A percentile compares a stretch with the other conserved stretches of the same genome.
Evolutionary conservation across 257 asterid species (phyloP).

Genomic region (Salvia splendens): DNA sequence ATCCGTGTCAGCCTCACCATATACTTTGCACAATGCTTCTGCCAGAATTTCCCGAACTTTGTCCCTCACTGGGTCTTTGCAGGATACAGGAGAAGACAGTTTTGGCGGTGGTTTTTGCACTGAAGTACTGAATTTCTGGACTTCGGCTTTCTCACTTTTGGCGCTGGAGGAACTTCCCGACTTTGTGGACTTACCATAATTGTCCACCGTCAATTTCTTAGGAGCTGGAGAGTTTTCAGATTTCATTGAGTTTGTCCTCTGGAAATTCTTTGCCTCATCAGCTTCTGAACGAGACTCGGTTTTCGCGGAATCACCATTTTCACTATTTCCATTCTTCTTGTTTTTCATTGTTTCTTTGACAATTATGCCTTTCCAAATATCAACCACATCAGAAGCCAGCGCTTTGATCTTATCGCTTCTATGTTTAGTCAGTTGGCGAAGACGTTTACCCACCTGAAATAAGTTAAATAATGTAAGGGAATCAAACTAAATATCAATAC

Average conservation of each 20-base stretch:
- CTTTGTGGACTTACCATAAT: slow-evolving; percentile 38
- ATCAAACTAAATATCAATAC: background rate
- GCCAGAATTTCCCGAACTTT: slow-evolving; percentile 55
- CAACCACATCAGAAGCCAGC: slow-evolving; percentile 79
- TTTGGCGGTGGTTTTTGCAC: slow-evolving; percentile 46
- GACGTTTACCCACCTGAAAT: slow-evolving; percentile 82
- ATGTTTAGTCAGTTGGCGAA: slow-evolving; percentile 85
- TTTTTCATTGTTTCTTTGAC: slow-evolving; percentile 66
- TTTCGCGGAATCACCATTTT: slow-evolving; percentile 44
- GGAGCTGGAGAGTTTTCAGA: slow-evolving; percentile 35
- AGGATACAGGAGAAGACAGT: slow-evolving; percentile 51
- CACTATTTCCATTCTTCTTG: slow-evolving; percentile 47
- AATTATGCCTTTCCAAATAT: slow-evolving; percentile 75
- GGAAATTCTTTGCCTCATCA: slow-evolving; percentile 41
- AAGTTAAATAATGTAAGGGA: background rate
- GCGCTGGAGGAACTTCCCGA: slow-evolving; percentile 41
- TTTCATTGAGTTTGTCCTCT: slow-evolving; percentile 52
- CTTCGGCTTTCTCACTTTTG: slow-evolving; percentile 38
- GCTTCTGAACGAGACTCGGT: slow-evolving; percentile 42
- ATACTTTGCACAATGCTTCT: slow-evolving; percentile 56
- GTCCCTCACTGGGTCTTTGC: slow-evolving; percentile 63
- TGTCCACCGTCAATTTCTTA: slow-evolving; percentile 51
- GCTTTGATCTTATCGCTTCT: slow-evolving; percentile 69
- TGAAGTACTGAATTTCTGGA: slow-evolving; percentile 37
- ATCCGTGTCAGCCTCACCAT: slow-evolving; percentile 44